Evolutionary conservation across 768 basidiomycete genomes (phyloP).

Genomic region (Astraeus odoratus): DNA sequence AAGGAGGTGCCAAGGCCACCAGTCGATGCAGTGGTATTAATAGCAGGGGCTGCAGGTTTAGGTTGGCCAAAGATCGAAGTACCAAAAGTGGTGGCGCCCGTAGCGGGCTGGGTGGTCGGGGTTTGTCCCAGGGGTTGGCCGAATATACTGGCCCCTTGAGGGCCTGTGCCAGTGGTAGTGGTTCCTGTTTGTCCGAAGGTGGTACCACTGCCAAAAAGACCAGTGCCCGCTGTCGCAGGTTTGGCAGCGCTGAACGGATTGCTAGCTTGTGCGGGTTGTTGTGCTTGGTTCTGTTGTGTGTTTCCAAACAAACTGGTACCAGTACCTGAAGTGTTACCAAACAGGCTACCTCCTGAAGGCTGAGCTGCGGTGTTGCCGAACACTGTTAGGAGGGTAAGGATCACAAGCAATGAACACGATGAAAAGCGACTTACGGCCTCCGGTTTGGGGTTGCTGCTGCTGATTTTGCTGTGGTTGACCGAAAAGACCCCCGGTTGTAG

Average conservation of each 20-base stretch:
- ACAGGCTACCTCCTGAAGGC: slow-evolving; percentile 28
- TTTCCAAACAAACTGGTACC: slow-evolving; percentile 28
- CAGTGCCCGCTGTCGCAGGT: slow-evolving; percentile 25
- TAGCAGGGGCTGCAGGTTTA: slow-evolving; percentile 43
- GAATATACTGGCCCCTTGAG: slow-evolving; percentile 36
- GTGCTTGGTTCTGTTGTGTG: slow-evolving; percentile 30
- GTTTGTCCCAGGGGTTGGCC: slow-evolving; percentile 45
- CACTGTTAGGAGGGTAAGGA: slow-evolving; percentile 20
- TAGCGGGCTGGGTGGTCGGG: slow-evolving; percentile 30
- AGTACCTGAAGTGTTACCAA: slow-evolving; percentile 29
- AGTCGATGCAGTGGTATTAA: slow-evolving; percentile 38
- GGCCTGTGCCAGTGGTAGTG: slow-evolving; percentile 24
- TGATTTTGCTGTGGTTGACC: slow-evolving; percentile 23
- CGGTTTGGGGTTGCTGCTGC: slow-evolving; percentile 31
- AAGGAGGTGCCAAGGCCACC: slow-evolving; percentile 31
- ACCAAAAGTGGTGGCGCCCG: slow-evolving; percentile 29
- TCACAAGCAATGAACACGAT: neutral
- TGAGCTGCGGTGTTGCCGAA: slow-evolving; percentile 30
- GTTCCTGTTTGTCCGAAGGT: slow-evolving; percentile 37
- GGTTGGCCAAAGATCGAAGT: slow-evolving; percentile 41
- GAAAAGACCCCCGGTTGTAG: slow-evolving; percentile 24
- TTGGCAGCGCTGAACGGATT: slow-evolving; percentile 26
- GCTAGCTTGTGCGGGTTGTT: slow-evolving; percentile 28
- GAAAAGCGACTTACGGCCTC: slow-evolving; percentile 26
- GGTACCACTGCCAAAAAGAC: slow-evolving; percentile 41